These are phyloP conservation scores for Pleurotus eryngii DNA, from an alignment of 768 basidiomycete species.

Conservation along the genomic window DNA sequence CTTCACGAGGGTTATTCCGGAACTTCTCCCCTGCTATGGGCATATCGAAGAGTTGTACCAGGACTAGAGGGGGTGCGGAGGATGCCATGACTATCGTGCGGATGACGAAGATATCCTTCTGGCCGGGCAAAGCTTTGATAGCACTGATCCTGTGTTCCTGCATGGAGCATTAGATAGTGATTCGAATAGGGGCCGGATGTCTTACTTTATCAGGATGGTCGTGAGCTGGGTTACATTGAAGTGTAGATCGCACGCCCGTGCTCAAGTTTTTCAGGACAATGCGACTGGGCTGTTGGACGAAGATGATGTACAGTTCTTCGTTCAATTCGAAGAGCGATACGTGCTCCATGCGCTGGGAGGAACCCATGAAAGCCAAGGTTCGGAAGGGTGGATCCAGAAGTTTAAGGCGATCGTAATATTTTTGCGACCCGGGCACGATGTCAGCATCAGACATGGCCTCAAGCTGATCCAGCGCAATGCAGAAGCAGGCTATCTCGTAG, in stretches of 20 bases:
- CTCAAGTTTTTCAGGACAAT: slow-evolving; percentile 41
- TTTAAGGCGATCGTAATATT: slow-evolving; percentile 32
- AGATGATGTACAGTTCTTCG: slow-evolving; percentile 36
- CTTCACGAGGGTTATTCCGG: slow-evolving; percentile 10
- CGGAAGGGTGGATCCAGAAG: slow-evolving; percentile 38
- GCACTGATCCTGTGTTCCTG: slow-evolving; percentile 49
- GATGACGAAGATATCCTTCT: slow-evolving; percentile 49
- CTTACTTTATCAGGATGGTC: slow-evolving; percentile 21
- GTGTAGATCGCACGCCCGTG: slow-evolving; percentile 30
- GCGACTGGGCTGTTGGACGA: slow-evolving; percentile 37
- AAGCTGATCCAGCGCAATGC: slow-evolving; percentile 37
- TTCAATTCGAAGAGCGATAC: slow-evolving; percentile 42
- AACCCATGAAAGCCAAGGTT: slow-evolving; percentile 32
- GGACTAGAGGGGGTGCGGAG: slow-evolving; percentile 11
- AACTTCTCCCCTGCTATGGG: slow-evolving; percentile 14
- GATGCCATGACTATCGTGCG: slow-evolving; percentile 32
- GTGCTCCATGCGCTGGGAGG: slow-evolving; percentile 31
- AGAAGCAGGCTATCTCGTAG: slow-evolving; percentile 43
- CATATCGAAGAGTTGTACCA: slow-evolving; percentile 19
- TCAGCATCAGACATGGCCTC: slow-evolving; percentile 43
- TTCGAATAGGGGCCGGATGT: neutral
- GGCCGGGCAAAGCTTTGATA: slow-evolving; percentile 49
- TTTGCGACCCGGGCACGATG: slow-evolving; percentile 31
- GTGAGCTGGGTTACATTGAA: slow-evolving; percentile 35
- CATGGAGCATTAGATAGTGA: slow-evolving; percentile 1